Evolutionary conservation across 23 red algal genomes (phyloP).

Genomic region (Gracilaria gracilis): DNA sequence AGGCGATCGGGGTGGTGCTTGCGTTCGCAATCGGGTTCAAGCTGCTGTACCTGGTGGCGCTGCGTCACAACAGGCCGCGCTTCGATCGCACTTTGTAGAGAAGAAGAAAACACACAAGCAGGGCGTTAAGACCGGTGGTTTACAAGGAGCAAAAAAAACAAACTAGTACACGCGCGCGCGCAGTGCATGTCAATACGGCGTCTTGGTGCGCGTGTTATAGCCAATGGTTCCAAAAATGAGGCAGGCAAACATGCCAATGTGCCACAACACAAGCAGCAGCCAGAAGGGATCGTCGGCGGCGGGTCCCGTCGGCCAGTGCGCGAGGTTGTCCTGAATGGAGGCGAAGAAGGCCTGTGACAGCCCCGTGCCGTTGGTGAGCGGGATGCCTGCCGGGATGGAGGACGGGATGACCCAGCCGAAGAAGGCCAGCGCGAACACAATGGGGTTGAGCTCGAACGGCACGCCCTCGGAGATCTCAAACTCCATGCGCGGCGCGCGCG

Average conservation of each 20-base stretch:
- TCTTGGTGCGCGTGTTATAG: conserved; percentile 40
- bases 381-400: conserved; percentile 90
- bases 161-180: background rate
- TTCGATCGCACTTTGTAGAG: conserved; percentile 57
- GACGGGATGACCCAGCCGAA: conserved; percentile 92
- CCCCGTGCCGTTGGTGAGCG: conserved; percentile 86
- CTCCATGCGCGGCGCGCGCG: conserved; percentile 54
- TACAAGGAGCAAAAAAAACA: conserved; percentile 17
- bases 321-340: conserved; percentile 88
- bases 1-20: conserved; percentile 37
- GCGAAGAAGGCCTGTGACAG: conserved; percentile 95
- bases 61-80: conserved; percentile 33
- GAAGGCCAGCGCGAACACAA: conserved; percentile 83
- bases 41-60: conserved; percentile 27
- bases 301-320: conserved; percentile 90
- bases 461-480: conserved; percentile 97
- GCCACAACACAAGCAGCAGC: conserved; percentile 85
- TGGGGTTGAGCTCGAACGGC: conserved; percentile 79
- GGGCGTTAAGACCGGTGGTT: background rate
- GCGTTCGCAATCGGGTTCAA: conserved; percentile 55
- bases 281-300: conserved; percentile 95
- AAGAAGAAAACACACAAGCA: background rate
- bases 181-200: background rate
- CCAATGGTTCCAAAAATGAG: conserved; percentile 98
- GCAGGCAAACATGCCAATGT: conserved; percentile 90